Evolutionary conservation across 768 basidiomycete species (phyloP).

Genomic region (Rubroboletus satanas): DNA sequence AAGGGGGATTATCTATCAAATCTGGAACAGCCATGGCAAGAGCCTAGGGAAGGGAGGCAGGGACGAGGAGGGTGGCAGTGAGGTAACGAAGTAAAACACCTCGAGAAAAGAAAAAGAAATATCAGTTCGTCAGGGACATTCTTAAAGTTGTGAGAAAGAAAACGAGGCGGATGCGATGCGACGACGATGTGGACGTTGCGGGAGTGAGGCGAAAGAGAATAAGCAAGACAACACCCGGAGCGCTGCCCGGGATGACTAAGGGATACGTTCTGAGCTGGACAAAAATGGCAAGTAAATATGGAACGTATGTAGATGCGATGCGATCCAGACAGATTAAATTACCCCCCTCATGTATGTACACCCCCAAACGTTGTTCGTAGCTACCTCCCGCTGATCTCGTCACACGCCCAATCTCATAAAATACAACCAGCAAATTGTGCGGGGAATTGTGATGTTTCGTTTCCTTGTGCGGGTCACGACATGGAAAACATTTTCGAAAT

Average conservation of each 20-base stretch:
- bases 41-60: conserved; percentile 13
- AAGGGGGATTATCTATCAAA: conserved; percentile 44
- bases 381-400: too few relatives aligned
- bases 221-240: conserved; percentile 5
- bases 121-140: conserved; percentile 15
- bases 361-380: not conserved
- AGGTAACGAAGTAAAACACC: not conserved
- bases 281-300: not conserved
- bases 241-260: conserved; percentile 24
- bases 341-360: not conserved
- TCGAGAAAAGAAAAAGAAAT: not conserved
- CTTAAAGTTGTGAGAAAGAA: not conserved
- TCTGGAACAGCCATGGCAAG: conserved; percentile 37
- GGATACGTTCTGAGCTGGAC: not conserved
- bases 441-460: conserved; percentile 12
- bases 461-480: not conserved
- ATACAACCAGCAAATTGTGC: not conserved
- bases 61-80: not conserved
- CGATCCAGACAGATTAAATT: not conserved
- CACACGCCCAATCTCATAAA: too few relatives aligned
- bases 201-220: conserved; percentile 11
- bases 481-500: not conserved
- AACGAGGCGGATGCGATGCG: not conserved
- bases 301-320: not conserved
- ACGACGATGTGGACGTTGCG: conserved; percentile 14